phyloP scores from a whole-genome alignment of 495 filamentous ascomycete genomes.

The Penicillium canariense region DNA sequence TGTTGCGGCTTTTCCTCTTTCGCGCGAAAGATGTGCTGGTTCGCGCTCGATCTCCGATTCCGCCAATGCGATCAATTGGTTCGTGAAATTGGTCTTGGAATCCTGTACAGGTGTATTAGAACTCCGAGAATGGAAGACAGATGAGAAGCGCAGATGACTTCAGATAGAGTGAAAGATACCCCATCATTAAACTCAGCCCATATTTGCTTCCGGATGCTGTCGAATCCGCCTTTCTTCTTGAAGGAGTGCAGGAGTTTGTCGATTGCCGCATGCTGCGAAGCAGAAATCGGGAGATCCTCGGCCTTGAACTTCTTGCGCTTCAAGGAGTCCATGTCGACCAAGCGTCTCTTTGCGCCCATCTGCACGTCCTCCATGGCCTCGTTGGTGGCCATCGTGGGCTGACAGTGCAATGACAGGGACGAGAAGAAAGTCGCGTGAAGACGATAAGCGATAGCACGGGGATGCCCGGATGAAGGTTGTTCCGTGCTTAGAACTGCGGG shows the following conservation, averaged over 20 bases:
- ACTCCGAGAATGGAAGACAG: slow-evolving; percentile 3
- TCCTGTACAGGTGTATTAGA: slow-evolving; percentile 49
- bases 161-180: slow-evolving; percentile 44
- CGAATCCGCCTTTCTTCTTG: slow-evolving; percentile 90
- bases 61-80: slow-evolving; percentile 65
- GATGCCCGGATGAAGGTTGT: slow-evolving; percentile 19
- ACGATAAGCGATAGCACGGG: slow-evolving; percentile 30
- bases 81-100: slow-evolving; percentile 63
- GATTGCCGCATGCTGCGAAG: slow-evolving; percentile 69
- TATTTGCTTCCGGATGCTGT: slow-evolving; percentile 74
- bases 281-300: slow-evolving; percentile 75
- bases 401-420: slow-evolving; percentile 3
- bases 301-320: slow-evolving; percentile 74
- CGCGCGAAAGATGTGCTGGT: slow-evolving; percentile 69
- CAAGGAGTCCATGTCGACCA: slow-evolving; percentile 36
- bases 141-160: neutral
- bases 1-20: slow-evolving; percentile 74
- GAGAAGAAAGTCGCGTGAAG: slow-evolving; percentile 21
- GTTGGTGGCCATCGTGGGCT: slow-evolving; percentile 41
- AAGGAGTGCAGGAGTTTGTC: slow-evolving; percentile 76
- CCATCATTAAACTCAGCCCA: slow-evolving; percentile 78
- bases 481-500: slow-evolving; percentile 43
- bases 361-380: slow-evolving; percentile 37
- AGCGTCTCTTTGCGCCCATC: slow-evolving; percentile 24
- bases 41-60: slow-evolving; percentile 82